A percentile compares a stretch with the other conserved stretches of the same genome.
Conservation (phyloP, 2,329 filamentous ascomycete genomes). For the Arthrobotrys entomopaga region DNA sequence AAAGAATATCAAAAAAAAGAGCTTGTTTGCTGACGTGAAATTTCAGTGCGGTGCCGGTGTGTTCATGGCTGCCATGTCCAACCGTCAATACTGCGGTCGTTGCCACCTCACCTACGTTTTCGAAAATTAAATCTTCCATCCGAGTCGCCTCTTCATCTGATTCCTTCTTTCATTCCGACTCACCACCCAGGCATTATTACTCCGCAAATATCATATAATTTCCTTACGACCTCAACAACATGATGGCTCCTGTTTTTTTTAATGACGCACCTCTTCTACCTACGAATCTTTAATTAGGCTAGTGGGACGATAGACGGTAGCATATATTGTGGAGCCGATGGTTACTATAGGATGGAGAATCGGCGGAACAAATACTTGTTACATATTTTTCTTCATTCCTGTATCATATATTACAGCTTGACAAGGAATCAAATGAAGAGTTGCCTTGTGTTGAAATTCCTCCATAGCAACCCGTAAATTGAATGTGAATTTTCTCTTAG, state of each 20-base stretch:
- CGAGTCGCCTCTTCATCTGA: conserved; percentile 25
- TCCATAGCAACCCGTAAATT: conserved; percentile 18
- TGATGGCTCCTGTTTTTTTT: not conserved
- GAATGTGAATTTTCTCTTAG: not conserved
- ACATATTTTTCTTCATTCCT: conserved; percentile 55
- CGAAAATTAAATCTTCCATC: conserved; percentile 56
- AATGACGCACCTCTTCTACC: not conserved
- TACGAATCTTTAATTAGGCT: conserved; percentile 36
- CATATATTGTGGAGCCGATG: conserved; percentile 18
- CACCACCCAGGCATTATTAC: conserved; percentile 15
- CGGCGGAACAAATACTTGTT: conserved; percentile 25
- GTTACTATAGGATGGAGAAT: conserved; percentile 25
- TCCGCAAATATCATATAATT: conserved; percentile 31
- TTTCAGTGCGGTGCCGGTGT: conserved; percentile 97
- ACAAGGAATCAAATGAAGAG: conserved; percentile 38
- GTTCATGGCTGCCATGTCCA: conserved; percentile 99
- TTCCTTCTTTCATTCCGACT: conserved; percentile 37
- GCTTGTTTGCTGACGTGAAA: conserved; percentile 61
- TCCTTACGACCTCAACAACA: conserved; percentile 29
- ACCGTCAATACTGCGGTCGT: conserved; percentile 89
- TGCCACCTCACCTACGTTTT: conserved; percentile 60
- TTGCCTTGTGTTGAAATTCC: conserved; percentile 31
- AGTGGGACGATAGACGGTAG: conserved; percentile 28
- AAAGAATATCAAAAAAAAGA: conserved; percentile 1
- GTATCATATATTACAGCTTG: conserved; percentile 51